Base-by-base conservation (phyloP, 75 land plant genomes). In the Chamaecyparis obtusa region DNA sequence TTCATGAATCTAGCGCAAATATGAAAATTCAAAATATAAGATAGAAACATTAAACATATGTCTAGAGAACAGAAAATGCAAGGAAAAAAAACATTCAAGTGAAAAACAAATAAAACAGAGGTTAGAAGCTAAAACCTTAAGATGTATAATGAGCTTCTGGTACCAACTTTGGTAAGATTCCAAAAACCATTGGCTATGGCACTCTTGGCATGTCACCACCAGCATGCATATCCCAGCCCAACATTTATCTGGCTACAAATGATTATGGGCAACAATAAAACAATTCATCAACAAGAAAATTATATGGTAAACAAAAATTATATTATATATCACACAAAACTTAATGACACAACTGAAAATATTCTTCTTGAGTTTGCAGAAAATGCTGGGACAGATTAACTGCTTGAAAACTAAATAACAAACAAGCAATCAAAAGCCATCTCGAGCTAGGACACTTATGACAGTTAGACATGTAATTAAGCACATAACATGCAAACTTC, bases 181-280 rank as follows among this genome's bases (percentile, higher is more conserved):
- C 90, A 93, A 83, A 86, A 97, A 97, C n/a, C 96, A 94, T 51
- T 92, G 93, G 71, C 90, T 39, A 41, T 89, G 89, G 87, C 95
- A 95, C 83, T 94, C 94, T 84, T 93, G 91, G 87, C 92, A 91
- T 56, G 99, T 95, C 64, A 97, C 85, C 57, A 97, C 99, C 35
- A 97, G 92, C 56, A 97, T 88, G 84, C 96, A 90, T 37, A 94
- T 91, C 27, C 97, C 97, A 75, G 93, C 95, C 97, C 94, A 97
- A 69, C 97, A 90, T 69, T 93, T 94, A 83, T 97, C 96, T 86
- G 99, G 92, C 97, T 97, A 92, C 44, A 86, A 84, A 84, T 41
- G 36, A 81, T 41, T 43, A 44, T 2, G 21, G 9, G 48, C 44
- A 44, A 81, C 44, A 72, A 32, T 11, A 72, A 72, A 72, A 72